Evolutionary conservation across 2,329 filamentous ascomycete genomes (phyloP).

Genomic region (Stachybotrys echinatus): DNA sequence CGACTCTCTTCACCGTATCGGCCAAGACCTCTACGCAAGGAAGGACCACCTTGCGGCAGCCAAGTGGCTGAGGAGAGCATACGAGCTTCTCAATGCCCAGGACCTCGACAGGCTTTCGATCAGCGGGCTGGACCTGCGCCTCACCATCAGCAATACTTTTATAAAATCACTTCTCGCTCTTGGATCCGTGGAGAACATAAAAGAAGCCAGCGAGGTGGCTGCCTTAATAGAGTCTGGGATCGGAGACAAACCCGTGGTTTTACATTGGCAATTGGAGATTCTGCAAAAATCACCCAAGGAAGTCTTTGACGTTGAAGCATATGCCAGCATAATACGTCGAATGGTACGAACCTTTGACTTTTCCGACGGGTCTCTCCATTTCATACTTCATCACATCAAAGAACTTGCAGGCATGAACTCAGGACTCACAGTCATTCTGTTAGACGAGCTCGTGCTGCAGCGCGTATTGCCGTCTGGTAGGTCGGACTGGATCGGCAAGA

Average conservation of each 20-base stretch:
- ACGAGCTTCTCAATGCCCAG: constrained; percentile 50
- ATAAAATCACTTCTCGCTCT: constrained; percentile 50
- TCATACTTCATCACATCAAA: constrained; percentile 63
- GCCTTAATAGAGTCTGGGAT: constrained; percentile 56
- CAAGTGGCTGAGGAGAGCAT: constrained; percentile 70
- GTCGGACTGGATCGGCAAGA: constrained; percentile 61
- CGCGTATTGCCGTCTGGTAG: constrained; percentile 46
- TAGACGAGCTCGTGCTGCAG: constrained; percentile 61
- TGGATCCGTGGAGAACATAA: constrained; percentile 34
- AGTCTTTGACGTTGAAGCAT: constrained; percentile 42
- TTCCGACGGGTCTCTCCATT: constrained; percentile 58
- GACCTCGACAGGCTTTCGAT: constrained; percentile 50
- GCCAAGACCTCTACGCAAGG: constrained; percentile 50
- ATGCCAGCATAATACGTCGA: constrained; percentile 48
- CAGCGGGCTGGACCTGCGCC: constrained; percentile 57
- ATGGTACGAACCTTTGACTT: constrained; percentile 58
- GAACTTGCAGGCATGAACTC: constrained; percentile 54
- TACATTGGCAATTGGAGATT: constrained; percentile 64
- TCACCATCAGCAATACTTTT: constrained; percentile 60
- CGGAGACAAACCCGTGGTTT: constrained; percentile 58
- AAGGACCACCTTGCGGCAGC: constrained; percentile 50
- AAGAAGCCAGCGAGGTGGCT: constrained; percentile 54
- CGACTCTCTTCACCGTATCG: constrained; percentile 68
- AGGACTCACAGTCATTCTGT: constrained; percentile 38
- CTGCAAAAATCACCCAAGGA: constrained; percentile 44